Conservation (phyloP, 208 protist species). For the Crithidia fasciculata region DNA sequence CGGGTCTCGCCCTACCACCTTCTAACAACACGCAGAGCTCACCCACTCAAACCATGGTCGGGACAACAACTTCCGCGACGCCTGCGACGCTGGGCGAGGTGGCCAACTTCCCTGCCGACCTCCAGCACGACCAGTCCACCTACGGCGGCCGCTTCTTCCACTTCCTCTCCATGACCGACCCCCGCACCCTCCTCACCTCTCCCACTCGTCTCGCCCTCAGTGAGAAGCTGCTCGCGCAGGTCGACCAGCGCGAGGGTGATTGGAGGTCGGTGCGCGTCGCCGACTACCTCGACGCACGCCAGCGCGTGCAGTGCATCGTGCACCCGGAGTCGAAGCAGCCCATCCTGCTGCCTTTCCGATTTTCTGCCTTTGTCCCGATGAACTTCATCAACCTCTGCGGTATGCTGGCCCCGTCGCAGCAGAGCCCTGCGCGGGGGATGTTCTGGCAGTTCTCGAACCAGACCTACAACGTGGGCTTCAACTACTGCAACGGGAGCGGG, state of each 20-base stretch:
- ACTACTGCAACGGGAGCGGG: constrained; percentile 92
- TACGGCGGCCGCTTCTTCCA: constrained; percentile 45
- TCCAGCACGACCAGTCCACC: constrained; percentile 44
- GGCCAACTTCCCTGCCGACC: constrained; percentile 40
- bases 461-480: constrained; percentile 92
- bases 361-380: constrained; percentile 89
- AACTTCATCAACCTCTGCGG: constrained; percentile 86
- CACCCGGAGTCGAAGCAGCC: constrained; percentile 83
- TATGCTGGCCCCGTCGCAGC: constrained; percentile 75
- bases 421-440: constrained; percentile 59
- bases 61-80: background rate
- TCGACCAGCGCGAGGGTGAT: constrained; percentile 25
- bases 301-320: constrained; percentile 60
- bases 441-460: constrained; percentile 92
- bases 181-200: constrained; percentile 52
- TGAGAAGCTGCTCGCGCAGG: constrained; percentile 37
- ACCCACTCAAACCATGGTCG: background rate
- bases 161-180: constrained; percentile 62
- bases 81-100: constrained; percentile 43
- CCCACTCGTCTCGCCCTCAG: constrained; percentile 35
- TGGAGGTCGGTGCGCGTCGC: constrained; percentile 38
- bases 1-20: too few species aligned
- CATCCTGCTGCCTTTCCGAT: constrained; percentile 82
- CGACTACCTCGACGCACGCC: constrained; percentile 48
- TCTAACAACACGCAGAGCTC: background rate